Base-by-base conservation (phyloP, 2,329 filamentous ascomycete species). In the Calycina herbarum region DNA sequence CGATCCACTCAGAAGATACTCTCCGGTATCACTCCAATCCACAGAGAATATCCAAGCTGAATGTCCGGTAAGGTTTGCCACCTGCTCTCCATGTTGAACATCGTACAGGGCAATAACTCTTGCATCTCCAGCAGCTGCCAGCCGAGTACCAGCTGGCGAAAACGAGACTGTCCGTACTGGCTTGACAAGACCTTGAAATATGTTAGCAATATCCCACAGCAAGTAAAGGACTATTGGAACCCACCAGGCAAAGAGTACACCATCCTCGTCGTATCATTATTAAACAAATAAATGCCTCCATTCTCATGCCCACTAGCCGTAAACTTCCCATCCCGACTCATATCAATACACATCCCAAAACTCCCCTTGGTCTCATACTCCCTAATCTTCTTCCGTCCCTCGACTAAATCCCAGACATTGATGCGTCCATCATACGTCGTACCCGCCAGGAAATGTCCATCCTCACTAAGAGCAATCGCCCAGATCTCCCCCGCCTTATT, bases 301-400 rank as follows among this genome's bases (percentile, higher is more conserved):
- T 91, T 97, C 77, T 97, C 91, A 78, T 99, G 94, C 0, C 95
- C 95, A 62, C 91, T 96, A 3, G 94, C 94, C 35, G 94, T 96
- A 77, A 93, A 90, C 68, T 86, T 89, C 62, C 94, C 94, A 77
- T 99, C 91, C 24, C 81, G 78, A 71, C 86, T 89, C 76, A 98
- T 79, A 76, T 95, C 94, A 67, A 99, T 88, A 73, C 90, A 91
- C 80, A 95, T 87, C 45, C 93, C 94, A 79, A 97, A 98, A 77
- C 90, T 94, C 15, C 93, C 93, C 72, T 94, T 93, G 1, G 94
- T 97, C 80, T 97, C 93, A 75, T 95, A 97, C 73, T 94, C 88
- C 61, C 88, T 84, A 67, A 95, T 88, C 78, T 91, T 92, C 64
- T 84, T 80, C 27, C 80, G 78, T 45, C 85, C 82, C 45, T 81